Base-by-base conservation (phyloP, 192 early-diverging fungal genomes). In the Ambispora gerdemannii region DNA sequence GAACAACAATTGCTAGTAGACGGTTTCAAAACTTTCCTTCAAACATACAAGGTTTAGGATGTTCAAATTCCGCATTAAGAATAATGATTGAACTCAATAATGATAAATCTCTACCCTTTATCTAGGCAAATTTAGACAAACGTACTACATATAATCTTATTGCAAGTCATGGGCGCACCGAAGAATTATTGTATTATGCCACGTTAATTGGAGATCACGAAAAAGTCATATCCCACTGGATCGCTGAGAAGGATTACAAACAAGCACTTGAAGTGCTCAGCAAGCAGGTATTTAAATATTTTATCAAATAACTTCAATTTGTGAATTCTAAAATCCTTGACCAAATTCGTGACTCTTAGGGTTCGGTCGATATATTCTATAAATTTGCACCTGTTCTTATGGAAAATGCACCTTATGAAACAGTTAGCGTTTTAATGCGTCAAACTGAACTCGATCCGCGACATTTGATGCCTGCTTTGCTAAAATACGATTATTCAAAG, bases 361-460 rank as follows among this genome's bases (percentile, higher is more conserved):
- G 82, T 38, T 86, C 86, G 1, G 78, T 91, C 20, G 92, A 93
- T 56, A 80, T 89, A 31, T 94, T 91, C 53, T 99, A 99, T 83
- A 89, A 91, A 72, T 95, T 89, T 78, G 89, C 94, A 0, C 87
- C 92, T 0, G 80, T 84, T 0, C 80, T 99, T 50, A 92, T 99
- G 87, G 89, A 91, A 70, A 82, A 91, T 51, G 83, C 85, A 50
- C 94, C 97, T 0, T 84, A 84, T 27, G 94, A 93, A 28, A 85
- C 92, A 30, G 93, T 99, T 10, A 87, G 91, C 62, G 79, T 88
- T 1, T 93, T 93, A 88, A 95, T 94, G 82, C 83, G 89, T 34
- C 89, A 93, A 72, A 81, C 93, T 3, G 84, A 91, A 47, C 74
- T 99, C 59, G 89, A 91, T 28, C 88, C 95, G 2, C 81, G 90